Base-by-base conservation (phyloP, 805 yeast species). In the Priceomyces castillae region DNA sequence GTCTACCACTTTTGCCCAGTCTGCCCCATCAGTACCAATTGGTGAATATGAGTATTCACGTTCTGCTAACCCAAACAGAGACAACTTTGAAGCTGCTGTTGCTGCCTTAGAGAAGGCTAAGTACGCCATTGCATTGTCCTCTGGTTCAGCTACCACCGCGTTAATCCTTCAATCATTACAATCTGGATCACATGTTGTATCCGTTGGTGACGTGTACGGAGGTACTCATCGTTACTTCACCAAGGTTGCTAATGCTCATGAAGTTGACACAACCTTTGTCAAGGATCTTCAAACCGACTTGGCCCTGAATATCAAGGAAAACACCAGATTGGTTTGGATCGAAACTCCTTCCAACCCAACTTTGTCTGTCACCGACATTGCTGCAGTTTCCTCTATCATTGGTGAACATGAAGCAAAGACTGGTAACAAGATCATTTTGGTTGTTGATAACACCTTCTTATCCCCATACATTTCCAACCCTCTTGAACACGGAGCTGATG, bases 341-440 rank as follows among this genome's bases (percentile, higher is more conserved):
- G 96, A 87, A 67, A 77, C 92, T 31, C 95, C 95, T 52, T 84
- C 94, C 28, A 87, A 87, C 76, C 96, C 96, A 52, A 88, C 95
- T 34, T 74, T 87, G 58, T 72, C 84, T 42, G 76, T 88, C 51
- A 87, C 94, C 38, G 90, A 86, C 65, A 87, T 87, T 50, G 61
- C 74, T 43, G 73, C 71, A 46, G 88, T 87, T 19, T 75, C 83
- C 41, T 55, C 65, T 34, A 71, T 81, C 46, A 77, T 86, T 52
- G 69, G 71, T 54, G 53, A 56, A 16, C 69, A 67, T 56, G 63
- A 69, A 48, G 64, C 61, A 33, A 60, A 74, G 42, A 68, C 78
- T 44, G 73, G 77, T 57, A 74, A 73, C 49, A 76, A 72, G 47
- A 74, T 84, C 49, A 60, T 73, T 38, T 74, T 87, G 48, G 94